phyloP scores from a whole-genome alignment of 768 basidiomycete genomes.

The Mycena metata region DNA sequence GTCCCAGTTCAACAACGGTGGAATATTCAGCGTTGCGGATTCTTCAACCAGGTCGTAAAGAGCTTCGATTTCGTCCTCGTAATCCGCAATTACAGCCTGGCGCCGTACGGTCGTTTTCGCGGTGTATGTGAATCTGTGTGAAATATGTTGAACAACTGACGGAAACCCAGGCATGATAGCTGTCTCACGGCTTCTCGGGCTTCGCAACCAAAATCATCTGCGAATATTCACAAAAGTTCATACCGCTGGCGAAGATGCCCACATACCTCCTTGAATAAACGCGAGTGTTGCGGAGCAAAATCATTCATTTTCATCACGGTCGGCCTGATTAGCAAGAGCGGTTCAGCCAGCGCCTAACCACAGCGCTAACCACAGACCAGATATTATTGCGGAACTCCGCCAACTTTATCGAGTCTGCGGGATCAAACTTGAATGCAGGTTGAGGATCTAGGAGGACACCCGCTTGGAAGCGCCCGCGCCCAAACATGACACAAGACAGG shows the following conservation, averaged over 20 bases:
- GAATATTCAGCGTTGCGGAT: constrained; percentile 42
- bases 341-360: no score
- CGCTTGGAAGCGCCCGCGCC: constrained; percentile 48
- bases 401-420: constrained; percentile 36
- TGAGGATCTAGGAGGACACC: constrained; percentile 52
- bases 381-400: constrained; percentile 40
- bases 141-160: not conserved
- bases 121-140: constrained; percentile 49
- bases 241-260: no score
- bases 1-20: constrained; percentile 41
- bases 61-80: constrained; percentile 53
- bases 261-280: constrained; percentile 57
- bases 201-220: constrained; percentile 56
- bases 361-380: constrained; percentile 36
- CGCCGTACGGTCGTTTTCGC: constrained; percentile 52
- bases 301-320: constrained; percentile 52
- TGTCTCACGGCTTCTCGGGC: constrained; percentile 46
- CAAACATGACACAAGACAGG: constrained; percentile 50
- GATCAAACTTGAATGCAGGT: constrained; percentile 40
- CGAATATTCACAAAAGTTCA: not conserved
- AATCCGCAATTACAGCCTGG: constrained; percentile 50
- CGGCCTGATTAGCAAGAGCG: constrained; percentile 41
- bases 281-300: constrained; percentile 56
- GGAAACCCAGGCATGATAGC: not conserved
- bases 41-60: constrained; percentile 50